These are phyloP conservation scores for Aaosphaeria pasadenensis DNA, from an alignment of 2,329 filamentous ascomycete species.

Conservation along the genomic window DNA sequence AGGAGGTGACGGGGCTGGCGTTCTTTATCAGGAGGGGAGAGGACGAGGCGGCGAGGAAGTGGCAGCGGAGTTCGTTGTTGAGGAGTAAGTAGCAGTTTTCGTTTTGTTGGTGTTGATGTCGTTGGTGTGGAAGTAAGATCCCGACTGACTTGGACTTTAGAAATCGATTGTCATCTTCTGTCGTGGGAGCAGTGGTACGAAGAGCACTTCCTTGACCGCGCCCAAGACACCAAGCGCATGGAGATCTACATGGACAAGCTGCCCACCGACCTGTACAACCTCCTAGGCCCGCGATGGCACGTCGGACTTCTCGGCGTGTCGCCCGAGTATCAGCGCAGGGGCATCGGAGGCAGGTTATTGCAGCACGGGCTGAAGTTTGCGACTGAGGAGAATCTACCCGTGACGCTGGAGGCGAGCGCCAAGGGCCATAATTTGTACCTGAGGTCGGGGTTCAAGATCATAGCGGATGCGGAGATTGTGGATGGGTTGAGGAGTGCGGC, in stretches of 20 bases:
- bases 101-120: neutral
- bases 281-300: constrained; percentile 13
- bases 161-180: constrained; percentile 15
- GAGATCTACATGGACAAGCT: neutral
- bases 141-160: constrained; percentile 5
- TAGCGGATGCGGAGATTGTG: constrained; percentile 5
- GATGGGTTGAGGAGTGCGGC: constrained; percentile 7
- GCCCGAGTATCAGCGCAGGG: constrained; percentile 14
- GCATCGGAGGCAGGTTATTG: constrained; percentile 14
- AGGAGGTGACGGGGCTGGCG: constrained; percentile 12
- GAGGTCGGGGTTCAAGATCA: constrained; percentile 15
- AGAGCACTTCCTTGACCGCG: constrained; percentile 10
- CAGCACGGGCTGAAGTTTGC: constrained; percentile 12
- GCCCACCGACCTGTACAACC: constrained; percentile 4
- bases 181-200: constrained; percentile 17
- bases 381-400: constrained; percentile 11
- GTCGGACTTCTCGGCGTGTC: constrained; percentile 12
- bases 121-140: neutral
- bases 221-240: constrained; percentile 4
- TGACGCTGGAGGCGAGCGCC: constrained; percentile 15
- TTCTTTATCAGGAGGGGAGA: constrained; percentile 10
- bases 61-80: constrained; percentile 9
- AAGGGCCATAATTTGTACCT: constrained; percentile 14
- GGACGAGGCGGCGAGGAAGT: constrained; percentile 10
- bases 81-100: constrained; percentile 11